Base-by-base conservation (phyloP, 1,139 yeast genomes). In the Suhomyces atakaporum region DNA sequence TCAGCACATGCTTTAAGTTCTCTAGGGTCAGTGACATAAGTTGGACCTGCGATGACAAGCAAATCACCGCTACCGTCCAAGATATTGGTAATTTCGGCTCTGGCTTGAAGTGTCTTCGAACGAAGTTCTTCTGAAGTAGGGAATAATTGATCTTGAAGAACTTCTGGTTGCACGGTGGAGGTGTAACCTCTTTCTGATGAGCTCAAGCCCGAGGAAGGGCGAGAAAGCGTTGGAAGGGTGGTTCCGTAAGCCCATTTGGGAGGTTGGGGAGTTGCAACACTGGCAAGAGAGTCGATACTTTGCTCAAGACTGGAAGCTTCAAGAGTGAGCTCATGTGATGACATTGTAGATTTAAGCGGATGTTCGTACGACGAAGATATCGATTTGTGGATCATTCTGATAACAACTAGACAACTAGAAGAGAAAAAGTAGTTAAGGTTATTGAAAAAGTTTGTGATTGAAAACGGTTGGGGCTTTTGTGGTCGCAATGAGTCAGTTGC, bases 21-120 rank as follows among this genome's bases (percentile, higher is more conserved):
- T 4, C 46, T 31, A 1, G 62, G 52, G 35, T 54, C 53, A 4
- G 44, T 50, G 11, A 73, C 51, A 29, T 41, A 46, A 0, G 57
- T 40, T 0, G 79, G 77, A 0, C 78, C 78, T 0, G 69, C 48
- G 3, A 73, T 58, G 3, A 72, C 57, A 43, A 70, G 48, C 10
- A 70, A 47, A 5, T 35, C 38, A 10, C 21, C 27, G 11, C 16
- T 35, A 18, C 35, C 33, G 11, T 43, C 38, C 20, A 62, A 38
- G 3, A 57, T 36, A 4, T 35, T 28, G 10, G 45, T 32, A 3
- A 60, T 31, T 3, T 30, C 39, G 6, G 45, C 33, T 38, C 66
- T 45, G 31, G 56, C 48, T 2, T 31, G 29, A 12, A 63, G 46
- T n/a, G 70, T 61, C 31, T 62, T 62, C 3, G 44, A 27, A 24